Evolutionary conservation across 2,329 filamentous ascomycete species (phyloP), one percentile per base, ranked within the genome.

Genomic region (Calonectria multiphialidica): DNA sequence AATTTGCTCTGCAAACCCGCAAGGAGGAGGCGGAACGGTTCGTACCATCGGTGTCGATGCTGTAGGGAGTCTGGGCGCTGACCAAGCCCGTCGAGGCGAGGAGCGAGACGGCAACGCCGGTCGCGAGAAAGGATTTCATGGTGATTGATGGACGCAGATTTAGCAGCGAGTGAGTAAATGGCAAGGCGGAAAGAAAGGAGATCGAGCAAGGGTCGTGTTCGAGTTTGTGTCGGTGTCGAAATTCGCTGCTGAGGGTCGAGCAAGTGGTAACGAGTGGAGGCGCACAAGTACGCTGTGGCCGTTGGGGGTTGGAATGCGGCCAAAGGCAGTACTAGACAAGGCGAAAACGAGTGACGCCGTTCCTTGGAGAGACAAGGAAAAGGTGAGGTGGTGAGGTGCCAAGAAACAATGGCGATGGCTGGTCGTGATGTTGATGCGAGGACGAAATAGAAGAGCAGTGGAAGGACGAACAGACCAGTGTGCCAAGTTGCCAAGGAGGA

Each of bases 401-500:
- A 71, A 68, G 69, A 37, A 71, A 42, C 64, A 68, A 68, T 68
- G 59, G 61, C 68, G 77, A 70, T 66, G 66, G 66, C 33, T 74
- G 71, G 65, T 68, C 59, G 68, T 78, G 64, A 65, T 59, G 77
- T 75, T 78, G 75, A 75, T 78, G 64, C 42, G 55, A 64, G 35
- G 77, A 72, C 72, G 64, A 73, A 73, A 72, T 67, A 53, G 75
- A 71, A 71, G 67, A 55, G 47, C 61, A 47, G 71, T 57, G 64
- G 47, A 68, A 68, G 49, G 57, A n/a, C 40, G 69, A 74, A 50
- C 55, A 67, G 74, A 63, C 59, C 50, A 65, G 66, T 62, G 70
- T 53, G 74, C 72, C 74, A 74, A 76, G 71, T 74, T 76, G 77
- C 75, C 77, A 79, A 78, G 77, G 72, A 78, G 65, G 70, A 71